Conservation (phyloP, 768 basidiomycete genomes). For the Mycena metata region DNA sequence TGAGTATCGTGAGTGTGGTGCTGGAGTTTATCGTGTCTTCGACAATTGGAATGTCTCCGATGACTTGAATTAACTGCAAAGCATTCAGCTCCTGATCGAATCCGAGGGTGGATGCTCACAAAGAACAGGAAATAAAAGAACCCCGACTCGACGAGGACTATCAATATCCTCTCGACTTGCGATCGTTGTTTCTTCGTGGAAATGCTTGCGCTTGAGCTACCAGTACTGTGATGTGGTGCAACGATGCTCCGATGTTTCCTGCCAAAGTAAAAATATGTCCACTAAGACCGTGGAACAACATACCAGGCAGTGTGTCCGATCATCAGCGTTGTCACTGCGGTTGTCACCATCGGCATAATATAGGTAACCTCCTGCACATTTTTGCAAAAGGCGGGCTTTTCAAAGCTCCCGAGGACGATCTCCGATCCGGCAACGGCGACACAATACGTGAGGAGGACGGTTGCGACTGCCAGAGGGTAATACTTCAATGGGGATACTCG, state of each 20-base stretch:
- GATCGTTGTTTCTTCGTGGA: constrained; percentile 1
- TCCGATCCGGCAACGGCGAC: constrained; percentile 21
- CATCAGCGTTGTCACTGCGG: constrained; percentile 16
- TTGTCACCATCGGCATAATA: constrained; percentile 26
- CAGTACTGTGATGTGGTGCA: neutral
- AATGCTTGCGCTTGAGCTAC: neutral
- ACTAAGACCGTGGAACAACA: neutral
- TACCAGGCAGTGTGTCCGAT: constrained; percentile 25
- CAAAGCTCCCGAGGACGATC: constrained; percentile 28
- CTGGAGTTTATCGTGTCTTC: constrained; percentile 10
- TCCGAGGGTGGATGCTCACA: neutral
- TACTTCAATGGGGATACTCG: too few relatives aligned
- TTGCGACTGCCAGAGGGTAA: constrained; percentile 16
- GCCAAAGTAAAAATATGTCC: neutral
- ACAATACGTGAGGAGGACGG: constrained; percentile 31
- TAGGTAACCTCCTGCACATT: constrained; percentile 23
- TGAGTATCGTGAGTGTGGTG: constrained; percentile 26
- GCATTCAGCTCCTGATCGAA: neutral
- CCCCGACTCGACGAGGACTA: constrained; percentile 28
- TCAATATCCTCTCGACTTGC: constrained; percentile 8
- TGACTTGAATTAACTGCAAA: neutral
- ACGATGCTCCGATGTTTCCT: constrained; percentile 23
- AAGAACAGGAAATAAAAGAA: constrained; percentile 32
- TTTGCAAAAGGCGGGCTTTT: constrained; percentile 26
- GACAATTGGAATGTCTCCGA: constrained; percentile 10